Evolutionary conservation across 2,329 filamentous ascomycete species (phyloP).

Genomic region (Colletotrichum sp.): DNA sequence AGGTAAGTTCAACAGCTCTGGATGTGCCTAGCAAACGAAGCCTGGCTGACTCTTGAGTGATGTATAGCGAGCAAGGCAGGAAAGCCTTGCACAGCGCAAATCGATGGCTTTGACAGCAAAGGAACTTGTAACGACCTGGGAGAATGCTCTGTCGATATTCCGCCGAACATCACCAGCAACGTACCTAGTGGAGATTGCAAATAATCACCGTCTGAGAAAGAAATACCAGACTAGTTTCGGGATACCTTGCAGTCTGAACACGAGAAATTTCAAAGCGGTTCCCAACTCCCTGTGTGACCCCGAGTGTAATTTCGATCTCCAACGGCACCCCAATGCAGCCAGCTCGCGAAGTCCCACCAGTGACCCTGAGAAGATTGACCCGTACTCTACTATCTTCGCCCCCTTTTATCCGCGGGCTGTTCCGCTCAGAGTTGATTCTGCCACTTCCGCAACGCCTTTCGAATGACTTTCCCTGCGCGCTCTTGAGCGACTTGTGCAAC

Average conservation of each 20-base stretch:
- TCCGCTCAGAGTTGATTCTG: too few relatives aligned
- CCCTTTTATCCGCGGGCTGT: too few relatives aligned
- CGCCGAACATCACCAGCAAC: neutral
- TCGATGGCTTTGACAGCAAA: neutral
- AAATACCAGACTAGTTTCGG: fast-evolving
- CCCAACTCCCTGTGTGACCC: neutral
- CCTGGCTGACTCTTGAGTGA: neutral
- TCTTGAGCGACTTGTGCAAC: too few relatives aligned
- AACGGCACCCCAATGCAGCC: neutral
- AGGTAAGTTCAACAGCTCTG: neutral
- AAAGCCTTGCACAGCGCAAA: neutral
- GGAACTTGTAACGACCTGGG: neutral
- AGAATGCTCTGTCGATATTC: neutral
- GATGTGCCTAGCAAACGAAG: fast-evolving
- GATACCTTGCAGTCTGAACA: neutral
- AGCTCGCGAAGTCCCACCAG: neutral
- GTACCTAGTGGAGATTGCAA: neutral
- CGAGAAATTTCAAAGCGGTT: neutral
- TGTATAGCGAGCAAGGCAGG: neutral
- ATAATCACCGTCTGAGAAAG: neutral
- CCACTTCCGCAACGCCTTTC: too few relatives aligned
- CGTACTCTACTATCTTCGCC: too few relatives aligned
- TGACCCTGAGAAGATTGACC: too few relatives aligned
- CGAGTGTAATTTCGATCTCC: neutral
- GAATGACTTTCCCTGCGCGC: too few relatives aligned